Conservation (phyloP, 1,284 basidiomycete species). For the Fomitopsis schrenkii region DNA sequence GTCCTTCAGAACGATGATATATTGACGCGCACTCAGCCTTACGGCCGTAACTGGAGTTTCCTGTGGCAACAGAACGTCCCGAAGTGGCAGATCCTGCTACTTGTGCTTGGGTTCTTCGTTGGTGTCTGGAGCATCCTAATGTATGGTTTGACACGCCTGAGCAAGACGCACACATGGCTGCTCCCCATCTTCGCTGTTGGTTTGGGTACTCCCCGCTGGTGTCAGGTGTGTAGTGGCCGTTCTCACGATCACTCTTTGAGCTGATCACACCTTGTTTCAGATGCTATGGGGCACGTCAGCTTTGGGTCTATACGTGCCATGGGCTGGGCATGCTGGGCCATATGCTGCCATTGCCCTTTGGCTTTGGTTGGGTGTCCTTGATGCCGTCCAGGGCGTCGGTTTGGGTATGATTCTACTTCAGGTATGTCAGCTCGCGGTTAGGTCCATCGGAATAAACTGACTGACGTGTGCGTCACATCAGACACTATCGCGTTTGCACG, state of each 20-base stretch:
- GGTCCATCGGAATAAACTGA: not conserved
- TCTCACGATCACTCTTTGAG: not conserved
- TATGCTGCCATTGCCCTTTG: constrained; percentile 86
- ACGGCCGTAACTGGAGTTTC: constrained; percentile 92
- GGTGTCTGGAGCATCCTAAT: constrained; percentile 79
- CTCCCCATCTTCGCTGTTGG: constrained; percentile 92
- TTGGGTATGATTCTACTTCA: constrained; percentile 92
- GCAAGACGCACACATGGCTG: constrained; percentile 92
- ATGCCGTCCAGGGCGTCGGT: constrained; percentile 90
- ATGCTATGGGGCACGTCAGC: constrained; percentile 88
- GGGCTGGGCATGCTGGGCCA: constrained; percentile 81
- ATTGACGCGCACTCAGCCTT: constrained; percentile 47
- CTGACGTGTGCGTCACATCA: constrained; percentile 21
- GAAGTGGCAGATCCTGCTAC: constrained; percentile 77
- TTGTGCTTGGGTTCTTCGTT: constrained; percentile 82
- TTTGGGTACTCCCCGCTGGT: constrained; percentile 89
- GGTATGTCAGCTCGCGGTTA: constrained; percentile 31
- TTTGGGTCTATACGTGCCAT: constrained; percentile 86
- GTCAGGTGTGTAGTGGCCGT: constrained; percentile 53
- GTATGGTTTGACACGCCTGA: constrained; percentile 75
- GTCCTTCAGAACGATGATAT: not conserved
- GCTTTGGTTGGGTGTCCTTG: constrained; percentile 92
- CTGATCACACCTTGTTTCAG: constrained; percentile 25
- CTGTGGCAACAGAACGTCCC: constrained; percentile 83
- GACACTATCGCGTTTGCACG: constrained; percentile 88